phyloP scores from a whole-genome alignment of 495 filamentous ascomycete genomes.

The Geopyxis carbonaria region DNA sequence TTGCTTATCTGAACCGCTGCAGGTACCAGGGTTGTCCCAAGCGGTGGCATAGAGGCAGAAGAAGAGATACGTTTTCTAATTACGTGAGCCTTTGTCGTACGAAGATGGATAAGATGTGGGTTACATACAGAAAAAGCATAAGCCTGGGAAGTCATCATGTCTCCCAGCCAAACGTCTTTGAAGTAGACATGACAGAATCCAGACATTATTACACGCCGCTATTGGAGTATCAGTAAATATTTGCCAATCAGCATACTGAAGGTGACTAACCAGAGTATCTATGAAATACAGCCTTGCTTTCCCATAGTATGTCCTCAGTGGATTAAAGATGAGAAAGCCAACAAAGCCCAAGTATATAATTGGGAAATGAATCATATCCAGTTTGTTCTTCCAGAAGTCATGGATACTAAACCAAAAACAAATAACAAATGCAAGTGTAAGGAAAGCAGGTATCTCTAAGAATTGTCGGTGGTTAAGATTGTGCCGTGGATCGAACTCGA shows the following conservation, averaged over 20 bases:
- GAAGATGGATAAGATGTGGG: too few relatives aligned
- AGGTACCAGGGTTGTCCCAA: conserved; percentile 54
- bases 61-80: conserved; percentile 75
- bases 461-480: conserved; percentile 78
- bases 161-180: conserved; percentile 89
- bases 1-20: conserved; percentile 69
- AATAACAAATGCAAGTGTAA: conserved; percentile 42
- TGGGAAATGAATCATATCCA: conserved; percentile 72
- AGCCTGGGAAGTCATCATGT: conserved; percentile 90
- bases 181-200: conserved; percentile 94
- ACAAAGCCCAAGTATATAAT: conserved; percentile 63
- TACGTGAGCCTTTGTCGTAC: not conserved
- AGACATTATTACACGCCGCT: conserved; percentile 72
- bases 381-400: conserved; percentile 34
- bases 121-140: conserved; percentile 66
- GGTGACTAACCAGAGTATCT: conserved; percentile 36
- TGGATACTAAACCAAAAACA: conserved; percentile 80
- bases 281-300: conserved; percentile 63
- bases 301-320: conserved; percentile 48
- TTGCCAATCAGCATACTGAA: not conserved
- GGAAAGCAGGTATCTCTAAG: conserved; percentile 18
- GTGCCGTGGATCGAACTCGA: conserved; percentile 80
- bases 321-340: conserved; percentile 52
- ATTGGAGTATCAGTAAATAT: not conserved
- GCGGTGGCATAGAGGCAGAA: conserved; percentile 74